Evolutionary conservation across 2,329 filamentous ascomycete species (phyloP).

Genomic region (Zymoseptoria ardabiliae): DNA sequence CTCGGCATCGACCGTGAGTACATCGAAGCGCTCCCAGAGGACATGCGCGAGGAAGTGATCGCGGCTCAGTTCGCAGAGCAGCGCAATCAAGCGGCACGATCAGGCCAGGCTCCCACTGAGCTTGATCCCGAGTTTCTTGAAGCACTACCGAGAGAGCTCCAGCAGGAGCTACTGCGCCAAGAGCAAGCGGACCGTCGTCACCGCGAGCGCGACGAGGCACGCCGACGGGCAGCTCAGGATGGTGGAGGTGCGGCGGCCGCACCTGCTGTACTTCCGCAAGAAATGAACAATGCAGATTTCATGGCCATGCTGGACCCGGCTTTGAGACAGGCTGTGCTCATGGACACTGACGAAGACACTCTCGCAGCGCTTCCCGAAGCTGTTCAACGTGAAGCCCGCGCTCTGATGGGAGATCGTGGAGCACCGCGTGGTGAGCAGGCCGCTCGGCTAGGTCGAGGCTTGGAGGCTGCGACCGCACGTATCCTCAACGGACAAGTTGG

Average conservation of each 20-base stretch:
- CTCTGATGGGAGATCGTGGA: slow-evolving; percentile 49
- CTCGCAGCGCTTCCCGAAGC: slow-evolving; percentile 78
- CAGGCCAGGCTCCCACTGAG: slow-evolving; percentile 67
- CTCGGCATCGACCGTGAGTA: slow-evolving; percentile 93
- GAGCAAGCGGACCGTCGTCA: slow-evolving; percentile 84
- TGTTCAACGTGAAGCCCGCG: slow-evolving; percentile 77
- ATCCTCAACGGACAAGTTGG: slow-evolving; percentile 21
- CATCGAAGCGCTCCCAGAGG: slow-evolving; percentile 92
- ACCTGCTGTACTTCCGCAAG: slow-evolving; percentile 52
- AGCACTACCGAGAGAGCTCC: slow-evolving; percentile 81
- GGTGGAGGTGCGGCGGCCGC: slow-evolving; percentile 30
- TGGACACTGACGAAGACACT: slow-evolving; percentile 86
- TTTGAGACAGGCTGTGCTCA: slow-evolving; percentile 76
- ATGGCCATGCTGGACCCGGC: slow-evolving; percentile 80
- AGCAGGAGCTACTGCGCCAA: slow-evolving; percentile 82
- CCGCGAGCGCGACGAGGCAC: slow-evolving; percentile 73
- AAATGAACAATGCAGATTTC: slow-evolving; percentile 92
- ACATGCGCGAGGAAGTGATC: slow-evolving; percentile 91
- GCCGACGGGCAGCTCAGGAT: slow-evolving; percentile 51
- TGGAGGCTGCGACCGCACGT: slow-evolving; percentile 12
- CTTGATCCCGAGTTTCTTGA: slow-evolving; percentile 92
- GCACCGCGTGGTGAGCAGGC: slow-evolving; percentile 11
- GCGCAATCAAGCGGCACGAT: slow-evolving; percentile 66
- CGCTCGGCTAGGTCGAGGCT: slow-evolving; percentile 8
- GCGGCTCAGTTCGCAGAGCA: slow-evolving; percentile 80